These are phyloP conservation scores for Pseudogymnoascus sp. DNA, from an alignment of 2,329 filamentous ascomycete species.

Conservation along the genomic window DNA sequence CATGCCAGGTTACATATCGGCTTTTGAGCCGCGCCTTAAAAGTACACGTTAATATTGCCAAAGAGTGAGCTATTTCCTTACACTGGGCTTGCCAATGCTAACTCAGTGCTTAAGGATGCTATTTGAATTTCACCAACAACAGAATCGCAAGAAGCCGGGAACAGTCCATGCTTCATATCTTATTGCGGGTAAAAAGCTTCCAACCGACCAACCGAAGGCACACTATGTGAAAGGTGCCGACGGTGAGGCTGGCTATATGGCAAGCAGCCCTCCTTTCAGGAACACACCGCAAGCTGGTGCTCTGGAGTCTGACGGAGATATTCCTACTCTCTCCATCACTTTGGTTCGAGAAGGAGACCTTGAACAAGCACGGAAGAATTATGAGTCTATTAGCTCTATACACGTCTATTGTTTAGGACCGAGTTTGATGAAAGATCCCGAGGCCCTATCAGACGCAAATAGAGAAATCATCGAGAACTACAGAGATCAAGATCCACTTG, in stretches of 20 bases:
- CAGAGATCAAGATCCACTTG: constrained; percentile 50
- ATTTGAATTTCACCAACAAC: constrained; percentile 72
- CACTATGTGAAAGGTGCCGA: constrained; percentile 27
- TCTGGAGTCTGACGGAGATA: constrained; percentile 35
- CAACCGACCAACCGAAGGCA: background rate
- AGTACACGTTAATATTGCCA: constrained; percentile 79
- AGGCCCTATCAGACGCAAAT: constrained; percentile 62
- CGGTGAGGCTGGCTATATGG: constrained; percentile 61
- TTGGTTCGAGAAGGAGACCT: constrained; percentile 68
- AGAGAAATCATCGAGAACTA: constrained; percentile 53
- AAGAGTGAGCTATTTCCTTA: constrained; percentile 53
- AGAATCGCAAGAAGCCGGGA: constrained; percentile 66
- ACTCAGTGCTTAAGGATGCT: constrained; percentile 57
- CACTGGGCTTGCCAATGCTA: background rate
- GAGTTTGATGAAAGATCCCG: constrained; percentile 44
- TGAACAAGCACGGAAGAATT: constrained; percentile 39
- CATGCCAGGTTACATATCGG: constrained; percentile 74
- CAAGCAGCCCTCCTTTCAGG: constrained; percentile 45
- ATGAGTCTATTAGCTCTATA: constrained; percentile 67
- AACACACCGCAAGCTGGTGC: constrained; percentile 43
- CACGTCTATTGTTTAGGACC: constrained; percentile 83
- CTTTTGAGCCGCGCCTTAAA: constrained; percentile 74
- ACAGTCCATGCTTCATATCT: constrained; percentile 91
- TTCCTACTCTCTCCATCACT: constrained; percentile 50
- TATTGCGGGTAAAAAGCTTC: constrained; percentile 59